These are phyloP conservation scores for Trichoderma asperelloides DNA, from an alignment of 495 filamentous ascomycete genomes.

Conservation along the genomic window DNA sequence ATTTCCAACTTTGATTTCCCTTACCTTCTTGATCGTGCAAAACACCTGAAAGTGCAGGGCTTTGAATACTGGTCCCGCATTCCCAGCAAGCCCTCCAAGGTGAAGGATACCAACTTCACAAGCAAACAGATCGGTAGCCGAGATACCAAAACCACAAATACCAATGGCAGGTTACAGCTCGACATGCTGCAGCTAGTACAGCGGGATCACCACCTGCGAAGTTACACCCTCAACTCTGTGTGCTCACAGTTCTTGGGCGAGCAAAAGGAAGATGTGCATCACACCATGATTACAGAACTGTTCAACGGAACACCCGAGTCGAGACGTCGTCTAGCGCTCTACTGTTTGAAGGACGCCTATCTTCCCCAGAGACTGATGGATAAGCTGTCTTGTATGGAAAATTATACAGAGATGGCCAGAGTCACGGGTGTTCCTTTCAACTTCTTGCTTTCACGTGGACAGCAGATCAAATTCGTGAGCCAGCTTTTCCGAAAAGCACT, in stretches of 20 bases:
- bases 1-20: constrained; percentile 99
- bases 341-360: constrained; percentile 97
- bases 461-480: constrained; percentile 96
- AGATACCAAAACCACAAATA: constrained; percentile 89
- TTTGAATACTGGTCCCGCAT: constrained; percentile 87
- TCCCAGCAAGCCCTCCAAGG: constrained; percentile 50
- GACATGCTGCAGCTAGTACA: constrained; percentile 91
- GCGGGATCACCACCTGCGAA: constrained; percentile 86
- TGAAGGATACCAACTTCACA: constrained; percentile 75
- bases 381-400: constrained; percentile 93
- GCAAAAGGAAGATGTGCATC: constrained; percentile 97
- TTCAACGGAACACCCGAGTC: constrained; percentile 94
- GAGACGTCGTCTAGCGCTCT: constrained; percentile 80
- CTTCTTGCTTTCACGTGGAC: constrained; percentile 81
- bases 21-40: constrained; percentile 85
- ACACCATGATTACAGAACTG: constrained; percentile 97
- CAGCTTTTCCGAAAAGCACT: constrained; percentile 92
- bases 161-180: constrained; percentile 84
- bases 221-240: constrained; percentile 96
- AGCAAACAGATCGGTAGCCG: constrained; percentile 99
- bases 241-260: constrained; percentile 94
- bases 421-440: constrained; percentile 98
- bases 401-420: constrained; percentile 99
- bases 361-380: constrained; percentile 92
- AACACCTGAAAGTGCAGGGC: constrained; percentile 59